phyloP scores from a whole-genome alignment of 768 basidiomycete genomes.

The Leccinum subtestaceum region DNA sequence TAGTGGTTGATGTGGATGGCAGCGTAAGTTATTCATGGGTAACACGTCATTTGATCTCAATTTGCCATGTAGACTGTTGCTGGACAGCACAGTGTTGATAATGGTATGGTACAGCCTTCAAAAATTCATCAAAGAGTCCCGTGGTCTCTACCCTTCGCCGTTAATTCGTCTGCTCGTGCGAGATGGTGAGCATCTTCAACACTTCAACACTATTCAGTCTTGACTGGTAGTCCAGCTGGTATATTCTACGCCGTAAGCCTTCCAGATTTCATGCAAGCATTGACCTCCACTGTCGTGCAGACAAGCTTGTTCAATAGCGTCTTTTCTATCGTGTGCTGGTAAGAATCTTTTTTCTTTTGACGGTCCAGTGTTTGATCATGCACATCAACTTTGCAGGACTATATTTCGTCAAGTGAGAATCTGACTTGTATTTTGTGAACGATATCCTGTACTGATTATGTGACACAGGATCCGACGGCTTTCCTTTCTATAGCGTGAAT shows the following conservation, averaged over 20 bases:
- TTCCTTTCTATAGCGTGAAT: not conserved
- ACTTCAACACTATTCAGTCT: not conserved
- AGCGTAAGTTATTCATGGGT: not conserved
- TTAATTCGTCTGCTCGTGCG: not conserved
- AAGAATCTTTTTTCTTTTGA: not conserved
- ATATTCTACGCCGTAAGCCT: not conserved
- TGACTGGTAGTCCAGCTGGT: not conserved
- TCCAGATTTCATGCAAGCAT: not conserved
- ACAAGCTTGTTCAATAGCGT: not conserved
- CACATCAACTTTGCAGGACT: not conserved
- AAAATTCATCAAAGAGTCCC: not conserved
- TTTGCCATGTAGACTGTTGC: not conserved
- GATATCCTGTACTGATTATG: not conserved
- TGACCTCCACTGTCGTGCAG: not conserved
- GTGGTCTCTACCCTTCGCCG: not conserved
- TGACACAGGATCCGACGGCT: not conserved
- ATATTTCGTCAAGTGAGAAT: not conserved
- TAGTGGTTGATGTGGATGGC: slow-evolving; percentile 15
- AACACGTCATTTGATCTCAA: not conserved
- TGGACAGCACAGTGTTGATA: slow-evolving; percentile 6
- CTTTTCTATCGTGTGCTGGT: not conserved
- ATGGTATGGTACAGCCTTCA: slow-evolving; percentile 7
- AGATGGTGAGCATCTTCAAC: not conserved
- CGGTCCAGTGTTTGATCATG: not conserved
- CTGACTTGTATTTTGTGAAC: not conserved